These are phyloP conservation scores for Leptomonas pyrrhocoris DNA, from an alignment of 208 protist genomes.

Conservation along the genomic window DNA sequence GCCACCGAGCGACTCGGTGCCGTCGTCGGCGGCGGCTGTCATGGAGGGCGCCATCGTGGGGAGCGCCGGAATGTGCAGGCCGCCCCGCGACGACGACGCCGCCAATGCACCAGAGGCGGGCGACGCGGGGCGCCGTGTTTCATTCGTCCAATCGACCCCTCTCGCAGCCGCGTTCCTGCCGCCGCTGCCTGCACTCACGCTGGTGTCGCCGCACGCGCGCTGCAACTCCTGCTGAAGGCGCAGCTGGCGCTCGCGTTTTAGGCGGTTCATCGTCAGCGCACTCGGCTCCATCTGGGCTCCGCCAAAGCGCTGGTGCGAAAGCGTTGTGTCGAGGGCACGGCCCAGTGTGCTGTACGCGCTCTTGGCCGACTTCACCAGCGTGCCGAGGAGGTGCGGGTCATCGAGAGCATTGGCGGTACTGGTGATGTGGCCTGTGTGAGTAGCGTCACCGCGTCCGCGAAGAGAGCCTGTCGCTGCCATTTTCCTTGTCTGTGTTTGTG, in stretches of 20 bases:
- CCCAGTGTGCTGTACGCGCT: slow-evolving; percentile 68
- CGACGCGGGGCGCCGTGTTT: neutral
- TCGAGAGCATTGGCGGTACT: slow-evolving; percentile 34
- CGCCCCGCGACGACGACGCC: neutral
- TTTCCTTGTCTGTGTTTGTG: neutral
- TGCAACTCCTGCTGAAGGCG: slow-evolving; percentile 59
- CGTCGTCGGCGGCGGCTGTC: slow-evolving; percentile 71
- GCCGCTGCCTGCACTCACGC: neutral
- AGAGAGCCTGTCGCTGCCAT: neutral
- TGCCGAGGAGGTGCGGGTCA: slow-evolving; percentile 52
- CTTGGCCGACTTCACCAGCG: slow-evolving; percentile 54
- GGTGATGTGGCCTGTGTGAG: neutral
- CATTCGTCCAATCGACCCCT: too few relatives aligned
- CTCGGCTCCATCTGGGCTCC: slow-evolving; percentile 42
- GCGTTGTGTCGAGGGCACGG: slow-evolving; percentile 55
- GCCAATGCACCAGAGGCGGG: neutral
- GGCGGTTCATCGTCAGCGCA: slow-evolving; percentile 53
- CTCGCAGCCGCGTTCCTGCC: neutral
- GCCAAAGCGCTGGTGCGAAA: slow-evolving; percentile 47
- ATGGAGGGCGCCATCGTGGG: slow-evolving; percentile 79
- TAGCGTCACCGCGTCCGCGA: slow-evolving; percentile 5
- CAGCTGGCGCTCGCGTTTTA: slow-evolving; percentile 47
- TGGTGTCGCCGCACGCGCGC: slow-evolving; percentile 29
- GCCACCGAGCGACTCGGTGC: slow-evolving; percentile 57
- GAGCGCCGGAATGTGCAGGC: slow-evolving; percentile 55